These are phyloP conservation scores for Gracilaria vermiculophylla DNA, from an alignment of 23 red algal genomes.

Conservation along the genomic window DNA sequence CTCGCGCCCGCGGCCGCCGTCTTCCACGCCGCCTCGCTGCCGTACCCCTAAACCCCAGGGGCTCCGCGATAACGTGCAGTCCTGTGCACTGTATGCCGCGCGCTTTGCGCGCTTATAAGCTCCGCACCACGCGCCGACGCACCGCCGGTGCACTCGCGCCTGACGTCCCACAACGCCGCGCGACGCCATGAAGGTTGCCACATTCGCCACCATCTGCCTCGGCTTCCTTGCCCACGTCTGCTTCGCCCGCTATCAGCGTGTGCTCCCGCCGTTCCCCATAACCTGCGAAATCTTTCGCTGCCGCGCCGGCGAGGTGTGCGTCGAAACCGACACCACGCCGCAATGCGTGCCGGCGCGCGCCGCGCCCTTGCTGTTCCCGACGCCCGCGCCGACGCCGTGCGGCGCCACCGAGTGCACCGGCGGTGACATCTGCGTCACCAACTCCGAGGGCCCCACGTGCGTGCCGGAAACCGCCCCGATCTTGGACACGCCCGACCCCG, in stretches of 20 bases:
- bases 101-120: too few relatives aligned
- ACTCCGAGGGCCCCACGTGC: not conserved
- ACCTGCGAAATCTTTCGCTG: not conserved
- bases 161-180: too few relatives aligned
- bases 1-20: too few relatives aligned
- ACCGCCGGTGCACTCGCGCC: too few relatives aligned
- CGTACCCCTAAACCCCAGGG: too few relatives aligned
- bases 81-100: too few relatives aligned
- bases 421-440: not conserved
- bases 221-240: not conserved
- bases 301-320: not conserved
- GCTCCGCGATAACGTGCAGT: too few relatives aligned
- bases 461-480: not conserved
- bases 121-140: too few relatives aligned
- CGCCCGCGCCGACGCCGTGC: not conserved
- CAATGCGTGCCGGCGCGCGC: not conserved
- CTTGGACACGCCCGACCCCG: not conserved
- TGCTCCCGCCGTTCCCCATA: not conserved
- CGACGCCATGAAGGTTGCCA: not conserved
- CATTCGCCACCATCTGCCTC: not conserved
- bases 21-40: too few relatives aligned
- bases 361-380: not conserved
- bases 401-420: not conserved
- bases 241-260: not conserved
- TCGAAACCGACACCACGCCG: not conserved